Percentiles rank a stretch among this genome's conserved stretches.
Evolutionary conservation across 1,284 basidiomycete species (phyloP).

Genomic region (Pisolithus thermaeus): DNA sequence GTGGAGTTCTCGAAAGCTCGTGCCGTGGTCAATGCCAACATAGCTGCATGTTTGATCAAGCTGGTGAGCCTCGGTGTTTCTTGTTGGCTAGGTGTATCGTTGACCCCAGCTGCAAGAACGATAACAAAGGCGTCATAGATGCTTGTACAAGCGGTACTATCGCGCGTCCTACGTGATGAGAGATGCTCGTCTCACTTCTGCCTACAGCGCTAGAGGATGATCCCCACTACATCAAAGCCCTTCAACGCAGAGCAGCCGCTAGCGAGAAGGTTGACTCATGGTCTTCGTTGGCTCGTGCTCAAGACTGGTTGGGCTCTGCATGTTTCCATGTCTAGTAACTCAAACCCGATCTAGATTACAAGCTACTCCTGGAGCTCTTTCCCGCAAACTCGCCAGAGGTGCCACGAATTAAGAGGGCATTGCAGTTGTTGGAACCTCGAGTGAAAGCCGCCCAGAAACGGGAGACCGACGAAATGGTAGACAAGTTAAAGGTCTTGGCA

Average conservation of each 20-base stretch:
- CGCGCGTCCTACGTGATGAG: neutral
- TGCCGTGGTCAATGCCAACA: conserved; percentile 70
- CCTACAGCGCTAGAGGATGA: conserved; percentile 77
- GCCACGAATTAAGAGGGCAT: conserved; percentile 42
- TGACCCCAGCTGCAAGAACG: conserved; percentile 42
- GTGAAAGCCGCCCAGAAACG: conserved; percentile 73
- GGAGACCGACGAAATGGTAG: conserved; percentile 91
- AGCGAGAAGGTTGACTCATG: conserved; percentile 81
- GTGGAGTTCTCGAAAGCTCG: conserved; percentile 50
- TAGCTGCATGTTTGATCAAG: conserved; percentile 75
- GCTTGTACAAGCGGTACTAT: conserved; percentile 67
- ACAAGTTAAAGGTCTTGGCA: conserved; percentile 92
- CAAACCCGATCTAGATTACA: conserved; percentile 60
- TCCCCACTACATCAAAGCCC: conserved; percentile 79
- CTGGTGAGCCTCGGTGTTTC: conserved; percentile 42
- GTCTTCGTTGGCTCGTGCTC: conserved; percentile 74
- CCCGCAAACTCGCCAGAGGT: conserved; percentile 51
- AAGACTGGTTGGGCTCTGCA: conserved; percentile 63
- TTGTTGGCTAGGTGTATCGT: conserved; percentile 2
- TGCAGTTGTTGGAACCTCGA: conserved; percentile 57
- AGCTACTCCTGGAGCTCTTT: conserved; percentile 56
- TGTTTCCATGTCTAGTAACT: conserved; percentile 2
- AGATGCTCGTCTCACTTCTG: conserved; percentile 1
- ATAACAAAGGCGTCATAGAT: conserved; percentile 69
- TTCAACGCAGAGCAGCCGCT: conserved; percentile 81